Base-by-base conservation (phyloP, 805 yeast species). In the Candida saitoana region DNA sequence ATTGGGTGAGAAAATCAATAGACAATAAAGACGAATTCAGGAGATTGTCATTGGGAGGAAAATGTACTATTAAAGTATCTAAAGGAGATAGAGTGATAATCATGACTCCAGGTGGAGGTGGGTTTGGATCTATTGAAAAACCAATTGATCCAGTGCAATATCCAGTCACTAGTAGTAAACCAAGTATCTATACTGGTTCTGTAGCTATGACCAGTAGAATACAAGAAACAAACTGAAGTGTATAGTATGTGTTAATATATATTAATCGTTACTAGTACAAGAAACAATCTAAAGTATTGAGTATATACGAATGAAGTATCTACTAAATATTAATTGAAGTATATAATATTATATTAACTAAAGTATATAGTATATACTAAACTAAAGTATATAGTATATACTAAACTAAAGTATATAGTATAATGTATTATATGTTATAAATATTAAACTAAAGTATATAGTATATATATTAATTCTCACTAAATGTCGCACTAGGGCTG, bases 51-150 rank as follows among this genome's bases (percentile, higher is more conserved):
- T 47, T 66, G 25, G 69, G 66, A 6, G 71, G 71, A 7, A 55
- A 59, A 48, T 56, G 64, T 42, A 56, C 63, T 5, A 60, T 65
- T 2, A 60, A 48, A 41, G 56, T 65, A 8, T 35, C 39, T 8
- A 54, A 54, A 44, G 77, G 77, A 7, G 77, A 73, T 43, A 60
- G 69, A 52, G 59, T 61, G 41, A 56, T 62, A 17, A 67, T 65
- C 40, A 50, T 51, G 52, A 67, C 74, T 0, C 75, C 75, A 1
- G 74, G 74, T 17, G 75, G 74, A 5, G 75, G 75, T 5, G 75
- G 74, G 2, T 69, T 55, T 55, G 75, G 74, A 4, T 27, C 45
- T 12, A 6, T 14, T 4, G 31, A 36, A 24, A 20, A 5, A n/a
- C 16, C n/a, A 14, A 16, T 18, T 11, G 5, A 36, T 24, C 34